Evolutionary conservation across 1,139 yeast species (phyloP), one percentile per base, ranked within the genome.

Genomic region (Diutina scorzettiae): DNA sequence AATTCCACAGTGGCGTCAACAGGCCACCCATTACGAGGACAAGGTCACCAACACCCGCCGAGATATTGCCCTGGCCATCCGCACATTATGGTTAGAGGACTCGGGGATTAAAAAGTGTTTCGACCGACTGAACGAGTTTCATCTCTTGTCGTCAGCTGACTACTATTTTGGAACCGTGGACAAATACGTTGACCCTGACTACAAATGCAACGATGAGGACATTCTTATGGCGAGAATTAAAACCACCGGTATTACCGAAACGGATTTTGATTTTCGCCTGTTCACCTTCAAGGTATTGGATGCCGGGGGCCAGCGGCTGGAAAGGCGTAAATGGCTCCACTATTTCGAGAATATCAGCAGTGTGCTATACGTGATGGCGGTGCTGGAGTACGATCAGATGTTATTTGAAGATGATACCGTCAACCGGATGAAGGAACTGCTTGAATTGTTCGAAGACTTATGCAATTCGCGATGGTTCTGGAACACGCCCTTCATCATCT

Each of bases 221-320:
- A 87, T 91, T 44, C 64, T 91, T 47, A 81, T 76, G 51, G 97
- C 97, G 3, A 69, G 99, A 37, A 85, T 91, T 53, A 91, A 89
- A 62, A 91, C 98, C 7, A 87, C 96, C 0, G 98, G 99, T 0
- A 86, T 91, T 41, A 83, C 95, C 1, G 96, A 91, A 56, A 84
- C 95, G 5, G 73, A 71, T 44, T 89, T 93, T 59, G 69, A 70
- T 46, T 77, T 89, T 46, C 71, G 82, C 50, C 66, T 80, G 9
- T 69, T 76, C 44, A 78, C 71, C 47, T 79, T 89, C 54, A 78
- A 77, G 52, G 85, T 93, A 41, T 66, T 87, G 44, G 99, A 91
- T 64, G 97, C 96, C 5, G 99, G 99, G 41, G 99, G 99, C 2
- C 98, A 91, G 62, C 69, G 98, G 45, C 78, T 89, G 34, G 98